Conservation (phyloP, 371 early-diverging fungal species). For the Aphelidium insulamus region DNA sequence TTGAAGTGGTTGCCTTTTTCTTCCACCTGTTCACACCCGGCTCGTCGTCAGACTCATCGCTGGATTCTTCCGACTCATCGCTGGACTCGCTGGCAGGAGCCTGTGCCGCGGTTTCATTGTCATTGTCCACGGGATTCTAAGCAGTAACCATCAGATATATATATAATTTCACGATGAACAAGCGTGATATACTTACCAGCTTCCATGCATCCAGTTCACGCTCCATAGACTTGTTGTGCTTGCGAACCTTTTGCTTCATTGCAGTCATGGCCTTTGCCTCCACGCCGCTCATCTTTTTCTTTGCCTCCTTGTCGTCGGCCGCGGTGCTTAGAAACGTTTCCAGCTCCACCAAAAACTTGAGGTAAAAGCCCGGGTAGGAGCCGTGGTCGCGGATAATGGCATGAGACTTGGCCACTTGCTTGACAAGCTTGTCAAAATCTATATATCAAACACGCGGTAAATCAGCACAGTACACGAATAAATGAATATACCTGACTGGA, state of each 20-base stretch:
- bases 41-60: constrained; percentile 7
- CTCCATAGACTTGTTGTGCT: constrained; percentile 57
- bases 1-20: too few relatives aligned
- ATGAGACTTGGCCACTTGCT: constrained; percentile 39
- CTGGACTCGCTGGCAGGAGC: constrained; percentile 2
- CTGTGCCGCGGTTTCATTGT: constrained; percentile 4
- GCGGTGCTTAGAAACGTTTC: constrained; percentile 44
- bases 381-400: constrained; percentile 33
- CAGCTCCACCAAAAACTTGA: constrained; percentile 45
- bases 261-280: constrained; percentile 64
- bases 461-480: constrained; percentile 1
- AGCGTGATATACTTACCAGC: constrained; percentile 15
- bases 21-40: constrained; percentile 2
- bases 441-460: constrained; percentile 2
- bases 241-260: constrained; percentile 76
- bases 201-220: constrained; percentile 42
- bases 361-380: constrained; percentile 47
- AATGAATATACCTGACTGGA: neutral
- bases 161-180: neutral
- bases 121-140: constrained; percentile 13
- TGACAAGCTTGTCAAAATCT: constrained; percentile 73
- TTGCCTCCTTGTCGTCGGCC: constrained; percentile 29
- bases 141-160: neutral
- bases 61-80: constrained; percentile 3
- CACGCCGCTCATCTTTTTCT: constrained; percentile 60